Base-by-base conservation (phyloP, 2,329 filamentous ascomycete genomes). In the Pseudogymnoascus sp. region DNA sequence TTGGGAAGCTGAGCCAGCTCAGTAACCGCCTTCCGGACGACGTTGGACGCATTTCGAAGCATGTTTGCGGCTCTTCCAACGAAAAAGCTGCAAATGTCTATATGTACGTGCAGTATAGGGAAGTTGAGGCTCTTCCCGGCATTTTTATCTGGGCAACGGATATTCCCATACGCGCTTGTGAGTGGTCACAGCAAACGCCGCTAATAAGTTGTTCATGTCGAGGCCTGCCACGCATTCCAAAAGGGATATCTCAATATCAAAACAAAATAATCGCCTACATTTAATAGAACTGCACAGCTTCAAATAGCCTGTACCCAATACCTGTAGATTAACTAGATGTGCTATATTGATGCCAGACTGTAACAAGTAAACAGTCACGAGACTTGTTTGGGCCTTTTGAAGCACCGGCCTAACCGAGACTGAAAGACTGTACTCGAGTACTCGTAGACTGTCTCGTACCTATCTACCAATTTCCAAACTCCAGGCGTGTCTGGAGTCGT, bases 1-100 rank as follows among this genome's bases (percentile, higher is more conserved):
- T 85, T 86, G 5, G 92, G 92, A 68, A 89, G 89, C 69, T 84
- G 84, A 61, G 87, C 83, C 66, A 94, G 80, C 72, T 91, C 88
- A 15, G 90, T 91, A 55, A 93, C 85, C 59, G 90, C 88, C 68
- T 79, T 84, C 69, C 79, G 80, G 59, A 81, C 78, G 60, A 79
- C 76, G 68, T 77, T 79, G 63, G 75, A 74, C 41, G 74, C 75
- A 66, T 80, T 82, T 66, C 81, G 80, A 68, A 83, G 73, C 82
- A 84, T 84, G 63, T 63, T 65, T 60, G 55, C 60, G 60, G 48
- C 48, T 21, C 48, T 55, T 55, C n/a, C 29, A 55, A 55, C 29
- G 29, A 55, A 55, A 55, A n/a, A 10, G 48, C 48, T 55, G 48
- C 48, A 55, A 55, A 15, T 12, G 33, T 25, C 58, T 17, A 41